A percentile compares a stretch with the other conserved stretches of the same genome.
These are phyloP conservation scores for Dactylellina sp. DNA, from an alignment of 2,329 filamentous ascomycete species.

Conservation along the genomic window DNA sequence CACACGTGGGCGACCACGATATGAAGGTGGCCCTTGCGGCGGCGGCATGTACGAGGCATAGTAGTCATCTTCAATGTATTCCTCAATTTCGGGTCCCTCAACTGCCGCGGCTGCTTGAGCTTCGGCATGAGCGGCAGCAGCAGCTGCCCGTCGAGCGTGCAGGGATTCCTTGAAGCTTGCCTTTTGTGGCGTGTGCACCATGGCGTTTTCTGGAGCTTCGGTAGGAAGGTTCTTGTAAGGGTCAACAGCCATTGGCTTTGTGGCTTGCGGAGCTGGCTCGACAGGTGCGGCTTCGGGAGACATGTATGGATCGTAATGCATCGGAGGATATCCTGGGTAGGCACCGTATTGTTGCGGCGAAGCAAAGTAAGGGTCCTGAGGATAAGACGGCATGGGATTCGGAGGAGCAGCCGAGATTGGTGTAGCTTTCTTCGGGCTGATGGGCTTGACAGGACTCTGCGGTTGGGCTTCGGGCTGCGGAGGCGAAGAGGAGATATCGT, in stretches of 20 bases:
- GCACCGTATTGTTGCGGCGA: conserved; percentile 35
- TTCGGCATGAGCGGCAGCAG: conserved; percentile 33
- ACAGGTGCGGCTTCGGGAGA: conserved; percentile 16
- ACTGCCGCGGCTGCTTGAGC: conserved; percentile 26
- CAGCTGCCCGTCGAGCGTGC: conserved; percentile 50
- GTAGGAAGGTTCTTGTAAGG: conserved; percentile 38
- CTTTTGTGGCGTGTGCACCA: conserved; percentile 55
- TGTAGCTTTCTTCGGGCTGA: conserved; percentile 45
- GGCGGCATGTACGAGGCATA: conserved; percentile 42
- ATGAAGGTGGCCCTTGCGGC: conserved; percentile 40
- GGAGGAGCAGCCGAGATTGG: conserved; percentile 36
- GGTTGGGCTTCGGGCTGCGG: conserved; percentile 28
- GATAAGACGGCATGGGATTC: conserved; percentile 32
- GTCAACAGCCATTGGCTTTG: conserved; percentile 24
- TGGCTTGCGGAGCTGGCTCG: conserved; percentile 28
- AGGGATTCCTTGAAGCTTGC: conserved; percentile 52
- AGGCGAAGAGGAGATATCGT: conserved; percentile 10
- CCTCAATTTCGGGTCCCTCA: conserved; percentile 47
- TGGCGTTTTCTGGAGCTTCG: conserved; percentile 36
- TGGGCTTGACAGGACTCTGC: conserved; percentile 48
- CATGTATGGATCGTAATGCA: conserved; percentile 53
- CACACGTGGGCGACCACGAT: conserved; percentile 49
- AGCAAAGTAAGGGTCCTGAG: conserved; percentile 47
- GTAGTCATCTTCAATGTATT: conserved; percentile 54
- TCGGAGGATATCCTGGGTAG: conserved; percentile 34